Base-by-base conservation (phyloP, 2,329 filamentous ascomycete genomes). In the Hypoxylon sp. region DNA sequence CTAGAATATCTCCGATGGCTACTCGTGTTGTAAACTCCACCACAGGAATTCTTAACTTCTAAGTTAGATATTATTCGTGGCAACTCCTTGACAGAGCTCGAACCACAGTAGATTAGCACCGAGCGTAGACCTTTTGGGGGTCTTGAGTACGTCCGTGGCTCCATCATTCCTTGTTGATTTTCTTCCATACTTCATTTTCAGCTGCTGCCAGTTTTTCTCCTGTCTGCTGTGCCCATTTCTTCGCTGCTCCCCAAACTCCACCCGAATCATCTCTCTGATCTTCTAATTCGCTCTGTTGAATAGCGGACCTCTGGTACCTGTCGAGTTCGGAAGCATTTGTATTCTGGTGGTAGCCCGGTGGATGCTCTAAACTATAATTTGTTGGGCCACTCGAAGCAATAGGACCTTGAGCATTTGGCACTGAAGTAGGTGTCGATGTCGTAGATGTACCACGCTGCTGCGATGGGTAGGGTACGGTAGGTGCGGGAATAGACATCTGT, bases 161-260 rank as follows among this genome's bases (percentile, higher is more conserved):
- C 39, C 50, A 68, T 74, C 82, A 85, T 52, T 86, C 81, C 79
- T 87, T 88, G 79, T 88, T 90, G 75, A 90, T 87, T 75, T 83
- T 85, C 78, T 84, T 86, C 88, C 88, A 91, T 24, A 91, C 84
- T 78, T 90, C 87, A 55, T 80, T 81, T 80, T 91, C 88, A 13
- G 87, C 87, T 13, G 84, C 86, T 8, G 84, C 85, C 29, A 91
- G 78, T 75, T 84, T 87, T 67, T 85, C 84, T 55, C 88, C 88
- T 5, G 88, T 88, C 35, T 83, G 83, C 65, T 83, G 80, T 50
- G 85, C 87, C 82, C 86, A 84, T 77, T 87, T 88, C 81, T 86
- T 88, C 10, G 87, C 87, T 51, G 84, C 79, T 61, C 82, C 82
- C 86, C 86, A 88, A 5, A 88, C 79, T n/a, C 84, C 82, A 17